These are phyloP conservation scores for Neurospora crassa DNA, from an alignment of 2,329 filamentous ascomycete genomes.

Conservation along the genomic window DNA sequence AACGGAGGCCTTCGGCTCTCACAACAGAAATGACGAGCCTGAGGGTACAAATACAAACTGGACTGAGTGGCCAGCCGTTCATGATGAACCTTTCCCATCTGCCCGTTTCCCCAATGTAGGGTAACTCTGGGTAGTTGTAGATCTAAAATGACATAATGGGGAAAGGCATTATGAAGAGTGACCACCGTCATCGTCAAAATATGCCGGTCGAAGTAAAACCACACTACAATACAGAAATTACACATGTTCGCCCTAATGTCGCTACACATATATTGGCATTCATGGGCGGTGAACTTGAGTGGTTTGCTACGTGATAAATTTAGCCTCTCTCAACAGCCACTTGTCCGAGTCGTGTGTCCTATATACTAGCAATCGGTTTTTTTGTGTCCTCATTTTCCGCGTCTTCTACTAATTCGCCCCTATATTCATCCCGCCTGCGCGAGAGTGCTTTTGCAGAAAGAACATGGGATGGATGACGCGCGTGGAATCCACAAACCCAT, in stretches of 20 bases:
- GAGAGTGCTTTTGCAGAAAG: background rate
- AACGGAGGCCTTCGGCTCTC: background rate
- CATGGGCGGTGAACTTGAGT: background rate
- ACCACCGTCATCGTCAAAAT: background rate
- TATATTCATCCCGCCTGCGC: background rate
- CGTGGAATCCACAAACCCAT: background rate
- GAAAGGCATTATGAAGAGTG: background rate
- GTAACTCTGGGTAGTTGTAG: background rate
- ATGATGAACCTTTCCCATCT: background rate
- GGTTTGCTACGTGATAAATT: background rate
- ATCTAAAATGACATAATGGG: background rate
- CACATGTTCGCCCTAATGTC: background rate
- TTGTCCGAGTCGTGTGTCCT: background rate
- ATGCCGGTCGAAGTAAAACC: background rate
- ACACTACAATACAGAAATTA: background rate
- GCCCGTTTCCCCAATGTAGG: background rate
- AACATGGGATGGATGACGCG: background rate
- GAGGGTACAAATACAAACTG: background rate
- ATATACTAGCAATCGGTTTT: background rate
- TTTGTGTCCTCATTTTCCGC: background rate
- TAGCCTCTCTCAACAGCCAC: background rate
- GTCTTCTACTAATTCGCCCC: background rate
- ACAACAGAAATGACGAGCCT: background rate
- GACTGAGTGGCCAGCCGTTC: background rate
- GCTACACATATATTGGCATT: background rate